phyloP scores from a whole-genome alignment of 495 filamentous ascomycete genomes.

The Immersiella caudata region DNA sequence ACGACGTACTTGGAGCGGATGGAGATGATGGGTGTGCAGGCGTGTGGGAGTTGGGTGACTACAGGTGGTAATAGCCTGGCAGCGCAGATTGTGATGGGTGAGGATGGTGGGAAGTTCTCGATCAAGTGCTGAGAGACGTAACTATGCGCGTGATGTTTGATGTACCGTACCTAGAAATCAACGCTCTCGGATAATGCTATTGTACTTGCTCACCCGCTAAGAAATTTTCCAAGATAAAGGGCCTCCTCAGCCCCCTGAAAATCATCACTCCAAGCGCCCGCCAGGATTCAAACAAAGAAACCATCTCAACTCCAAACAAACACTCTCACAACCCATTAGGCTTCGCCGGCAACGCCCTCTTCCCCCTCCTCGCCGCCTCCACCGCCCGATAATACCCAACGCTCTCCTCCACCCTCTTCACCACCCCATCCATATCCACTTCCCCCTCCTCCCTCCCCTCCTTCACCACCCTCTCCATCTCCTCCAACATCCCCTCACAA shows the following conservation, averaged over 20 bases:
- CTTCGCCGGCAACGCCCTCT: not conserved
- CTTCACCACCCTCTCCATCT: not conserved
- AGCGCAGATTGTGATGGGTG: not conserved
- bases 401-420: slow-evolving; percentile 4
- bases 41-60: not conserved
- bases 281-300: not conserved
- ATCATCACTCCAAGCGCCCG: too few relatives aligned
- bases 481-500: slow-evolving; percentile 14
- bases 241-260: too few relatives aligned
- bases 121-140: not conserved
- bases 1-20: slow-evolving; percentile 15
- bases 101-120: not conserved
- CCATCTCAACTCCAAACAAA: not conserved
- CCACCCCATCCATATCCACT: slow-evolving; percentile 16
- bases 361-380: slow-evolving; percentile 14
- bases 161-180: not conserved
- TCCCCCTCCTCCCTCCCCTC: not conserved
- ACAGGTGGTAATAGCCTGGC: not conserved
- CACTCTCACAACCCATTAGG: not conserved
- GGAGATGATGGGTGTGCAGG: not conserved
- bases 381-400: slow-evolving; percentile 12
- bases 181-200: not conserved
- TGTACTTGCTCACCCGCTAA: too few relatives aligned
- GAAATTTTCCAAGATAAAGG: too few relatives aligned
- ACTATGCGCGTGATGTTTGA: not conserved